These are phyloP conservation scores for Closterium sp. DNA, from an alignment of 139 green algal genomes.

Conservation along the genomic window DNA sequence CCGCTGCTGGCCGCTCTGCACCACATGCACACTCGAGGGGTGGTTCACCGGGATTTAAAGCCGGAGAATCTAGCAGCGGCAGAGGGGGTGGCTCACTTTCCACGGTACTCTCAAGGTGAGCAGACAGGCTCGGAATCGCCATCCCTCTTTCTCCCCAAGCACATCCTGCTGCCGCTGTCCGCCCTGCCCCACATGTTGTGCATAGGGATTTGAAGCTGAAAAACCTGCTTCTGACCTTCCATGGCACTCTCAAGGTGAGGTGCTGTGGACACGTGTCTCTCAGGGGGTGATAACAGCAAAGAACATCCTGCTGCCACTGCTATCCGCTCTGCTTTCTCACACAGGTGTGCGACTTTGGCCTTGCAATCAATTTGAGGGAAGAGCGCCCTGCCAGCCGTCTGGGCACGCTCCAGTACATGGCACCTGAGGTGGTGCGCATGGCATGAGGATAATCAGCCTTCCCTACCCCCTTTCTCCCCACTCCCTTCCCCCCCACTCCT, in stretches of 20 bases:
- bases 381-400: slow-evolving; percentile 64
- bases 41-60: slow-evolving; percentile 34
- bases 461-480: background rate
- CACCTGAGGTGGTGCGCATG: slow-evolving; percentile 57
- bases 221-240: slow-evolving; percentile 29
- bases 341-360: slow-evolving; percentile 67
- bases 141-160: too few species aligned
- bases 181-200: slow-evolving; percentile 40
- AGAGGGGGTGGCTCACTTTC: too few species aligned
- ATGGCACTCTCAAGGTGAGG: slow-evolving; percentile 27
- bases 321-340: background rate
- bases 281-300: too few species aligned
- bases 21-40: slow-evolving; percentile 11
- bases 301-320: too few species aligned
- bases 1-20: slow-evolving; percentile 35
- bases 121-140: too few species aligned
- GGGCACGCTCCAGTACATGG: slow-evolving; percentile 73
- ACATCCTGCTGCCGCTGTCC: too few species aligned
- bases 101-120: slow-evolving; percentile 23
- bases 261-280: too few species aligned
- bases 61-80: slow-evolving; percentile 41
- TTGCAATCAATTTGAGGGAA: slow-evolving; percentile 60
- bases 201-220: slow-evolving; percentile 38
- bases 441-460: background rate
- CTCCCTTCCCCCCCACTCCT: background rate